Base-by-base conservation (phyloP, 495 filamentous ascomycete genomes). In the Daldinia grandis region DNA sequence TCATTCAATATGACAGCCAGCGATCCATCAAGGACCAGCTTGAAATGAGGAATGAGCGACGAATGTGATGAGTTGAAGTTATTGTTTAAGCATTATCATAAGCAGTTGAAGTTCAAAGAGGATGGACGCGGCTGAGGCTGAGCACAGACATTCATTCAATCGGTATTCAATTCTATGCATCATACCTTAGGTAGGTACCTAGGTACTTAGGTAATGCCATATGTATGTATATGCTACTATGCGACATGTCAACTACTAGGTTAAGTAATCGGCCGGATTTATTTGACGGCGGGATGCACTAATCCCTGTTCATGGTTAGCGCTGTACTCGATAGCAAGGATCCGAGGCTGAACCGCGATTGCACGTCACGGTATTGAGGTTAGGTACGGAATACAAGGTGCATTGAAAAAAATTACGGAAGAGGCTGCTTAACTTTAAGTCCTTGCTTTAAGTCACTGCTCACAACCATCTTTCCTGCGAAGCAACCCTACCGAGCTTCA, bases 231-330 rank as follows among this genome's bases (percentile, higher is more conserved):
- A 33, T 10, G 31, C 31, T 0, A 12, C 7, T 10, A 33, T 33
- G 31, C 10, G 31, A 33, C 2, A 33, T 33, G 3, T 33, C n/a
- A n/a, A n/a, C n/a, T n/a, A n/a, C n/a, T n/a, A n/a, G n/a, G n/a
- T n/a, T n/a, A n/a, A n/a, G n/a, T n/a, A 21, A 21, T 70, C 68
- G 68, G 68, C 47, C 68, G 68, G 68, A 71, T 62, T 66, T 71
- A 71, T 71, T 66, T 71, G 62, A 57, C 33, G 21, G 63, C 68
- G 68, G 68, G 68, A 66, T 58, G 38, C 8, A 24, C 68, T 71
- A 71, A 31, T 21, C 40, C 62, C 6, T 17, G 50, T 71, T 17
- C 1, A 47, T n/a, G 2, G 6, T 57, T 66, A 71, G 57, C 58
- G 68, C 53, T 6, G 19, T 49, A 25, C 19, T n/a, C 9, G 17